These are phyloP conservation scores for Moelleriella libera DNA, from an alignment of 2,329 filamentous ascomycete species.

Conservation along the genomic window DNA sequence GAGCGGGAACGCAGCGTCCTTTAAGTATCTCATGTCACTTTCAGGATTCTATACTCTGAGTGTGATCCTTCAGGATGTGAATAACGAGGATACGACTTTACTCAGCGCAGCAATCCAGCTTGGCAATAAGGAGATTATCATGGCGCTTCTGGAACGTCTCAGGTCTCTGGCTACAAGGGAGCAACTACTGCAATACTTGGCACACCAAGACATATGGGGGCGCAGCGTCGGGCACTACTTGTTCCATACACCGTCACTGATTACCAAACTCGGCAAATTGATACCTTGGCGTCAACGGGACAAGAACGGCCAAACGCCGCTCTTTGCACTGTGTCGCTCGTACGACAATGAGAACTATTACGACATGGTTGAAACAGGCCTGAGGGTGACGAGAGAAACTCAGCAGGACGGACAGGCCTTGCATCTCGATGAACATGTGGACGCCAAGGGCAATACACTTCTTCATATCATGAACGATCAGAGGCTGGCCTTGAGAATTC, in stretches of 20 bases:
- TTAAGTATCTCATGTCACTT: slow-evolving; percentile 68
- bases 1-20: slow-evolving; percentile 52
- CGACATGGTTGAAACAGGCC: slow-evolving; percentile 71
- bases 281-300: slow-evolving; percentile 85
- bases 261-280: slow-evolving; percentile 59
- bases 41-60: slow-evolving; percentile 59
- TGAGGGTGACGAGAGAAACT: slow-evolving; percentile 56
- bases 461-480: slow-evolving; percentile 91
- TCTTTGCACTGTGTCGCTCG: slow-evolving; percentile 88
- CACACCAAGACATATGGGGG: slow-evolving; percentile 67
- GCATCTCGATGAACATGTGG: slow-evolving; percentile 84
- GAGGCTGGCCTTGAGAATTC: slow-evolving; percentile 57
- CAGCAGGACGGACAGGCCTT: slow-evolving; percentile 71
- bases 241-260: slow-evolving; percentile 77
- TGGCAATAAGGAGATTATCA: slow-evolving; percentile 60
- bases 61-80: slow-evolving; percentile 66
- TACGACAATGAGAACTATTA: slow-evolving; percentile 87
- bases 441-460: slow-evolving; percentile 84
- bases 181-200: slow-evolving; percentile 53
- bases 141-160: slow-evolving; percentile 61
- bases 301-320: slow-evolving; percentile 92
- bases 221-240: slow-evolving; percentile 91
- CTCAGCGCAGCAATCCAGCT: slow-evolving; percentile 84
- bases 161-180: slow-evolving; percentile 39
- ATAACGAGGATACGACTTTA: slow-evolving; percentile 80